These are phyloP conservation scores for Orobanche coerulescens DNA, from an alignment of 257 asterid genomes.

Conservation along the genomic window DNA sequence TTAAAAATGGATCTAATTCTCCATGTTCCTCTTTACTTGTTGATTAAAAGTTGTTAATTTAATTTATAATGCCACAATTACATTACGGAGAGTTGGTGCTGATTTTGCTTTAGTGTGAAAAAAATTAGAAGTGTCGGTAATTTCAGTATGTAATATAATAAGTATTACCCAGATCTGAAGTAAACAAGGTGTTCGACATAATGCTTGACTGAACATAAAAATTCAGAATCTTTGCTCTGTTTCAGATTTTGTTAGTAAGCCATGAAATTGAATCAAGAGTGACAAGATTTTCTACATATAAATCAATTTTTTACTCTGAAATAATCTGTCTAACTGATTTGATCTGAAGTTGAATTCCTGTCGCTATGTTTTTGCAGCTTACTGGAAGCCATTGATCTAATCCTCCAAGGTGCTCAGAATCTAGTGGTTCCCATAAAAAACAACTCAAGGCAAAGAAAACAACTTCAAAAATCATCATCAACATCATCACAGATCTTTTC, in stretches of 20 bases:
- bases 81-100: not conserved
- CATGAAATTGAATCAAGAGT: not conserved
- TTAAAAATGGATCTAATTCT: not conserved
- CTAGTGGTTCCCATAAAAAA: conserved; percentile 32
- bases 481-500: conserved; percentile 16
- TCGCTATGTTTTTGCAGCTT: conserved; percentile 34
- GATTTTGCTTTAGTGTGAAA: not conserved
- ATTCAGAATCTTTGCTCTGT: conserved; percentile 8
- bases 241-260: not conserved
- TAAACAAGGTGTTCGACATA: not conserved
- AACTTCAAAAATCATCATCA: conserved; percentile 16
- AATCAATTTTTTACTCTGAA: not conserved
- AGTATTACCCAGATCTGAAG: conserved; percentile 13
- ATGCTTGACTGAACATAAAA: not conserved
- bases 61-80: not conserved
- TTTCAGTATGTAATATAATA: not conserved
- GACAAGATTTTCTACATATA: not conserved
- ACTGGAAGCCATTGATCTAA: conserved; percentile 60
- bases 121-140: not conserved
- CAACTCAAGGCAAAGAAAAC: conserved; percentile 17
- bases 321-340: not conserved
- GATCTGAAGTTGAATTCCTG: not conserved
- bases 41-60: not conserved
- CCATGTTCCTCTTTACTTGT: not conserved
- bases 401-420: conserved; percentile 56